Conservation (phyloP, 1,284 basidiomycete genomes). For the Papiliotrema fonsecae region DNA sequence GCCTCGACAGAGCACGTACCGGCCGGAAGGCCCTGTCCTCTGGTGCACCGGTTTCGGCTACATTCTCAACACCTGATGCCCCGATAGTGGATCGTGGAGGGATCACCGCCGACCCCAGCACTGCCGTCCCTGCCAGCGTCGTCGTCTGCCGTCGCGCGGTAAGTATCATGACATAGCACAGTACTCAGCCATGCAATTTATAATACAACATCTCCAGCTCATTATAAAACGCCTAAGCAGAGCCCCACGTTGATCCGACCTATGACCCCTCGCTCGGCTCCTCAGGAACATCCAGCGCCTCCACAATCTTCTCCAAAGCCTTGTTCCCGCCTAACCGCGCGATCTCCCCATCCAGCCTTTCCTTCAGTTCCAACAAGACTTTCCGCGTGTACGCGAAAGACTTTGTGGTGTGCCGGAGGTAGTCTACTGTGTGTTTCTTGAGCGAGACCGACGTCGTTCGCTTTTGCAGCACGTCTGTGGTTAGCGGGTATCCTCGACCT, state of each 20-base stretch:
- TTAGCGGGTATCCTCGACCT: neutral
- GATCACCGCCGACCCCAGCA: neutral
- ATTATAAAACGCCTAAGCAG: too few species aligned
- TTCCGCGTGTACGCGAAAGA: conserved; percentile 69
- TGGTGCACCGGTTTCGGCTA: too few species aligned
- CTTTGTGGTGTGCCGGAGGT: conserved; percentile 64
- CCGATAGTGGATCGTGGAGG: neutral
- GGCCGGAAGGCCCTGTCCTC: too few species aligned
- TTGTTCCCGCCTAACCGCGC: conserved; percentile 40
- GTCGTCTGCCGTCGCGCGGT: neutral
- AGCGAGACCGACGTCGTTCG: conserved; percentile 71
- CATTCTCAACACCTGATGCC: neutral
- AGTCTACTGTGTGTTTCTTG: conserved; percentile 72
- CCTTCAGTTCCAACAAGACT: conserved; percentile 58
- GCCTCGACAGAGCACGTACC: too few species aligned
- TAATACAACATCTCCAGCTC: too few species aligned
- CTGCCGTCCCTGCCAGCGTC: neutral
- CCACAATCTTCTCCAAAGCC: conserved; percentile 37
- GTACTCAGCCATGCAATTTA: too few species aligned
- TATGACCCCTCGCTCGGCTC: too few species aligned
- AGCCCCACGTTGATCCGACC: too few species aligned
- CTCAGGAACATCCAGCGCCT: conserved; percentile 20
- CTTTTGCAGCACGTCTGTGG: conserved; percentile 78
- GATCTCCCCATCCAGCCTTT: conserved; percentile 43
- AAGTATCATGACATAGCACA: too few species aligned